Conservation (phyloP, 2,329 filamentous ascomycete species). For the Davidsoniella australis region DNA sequence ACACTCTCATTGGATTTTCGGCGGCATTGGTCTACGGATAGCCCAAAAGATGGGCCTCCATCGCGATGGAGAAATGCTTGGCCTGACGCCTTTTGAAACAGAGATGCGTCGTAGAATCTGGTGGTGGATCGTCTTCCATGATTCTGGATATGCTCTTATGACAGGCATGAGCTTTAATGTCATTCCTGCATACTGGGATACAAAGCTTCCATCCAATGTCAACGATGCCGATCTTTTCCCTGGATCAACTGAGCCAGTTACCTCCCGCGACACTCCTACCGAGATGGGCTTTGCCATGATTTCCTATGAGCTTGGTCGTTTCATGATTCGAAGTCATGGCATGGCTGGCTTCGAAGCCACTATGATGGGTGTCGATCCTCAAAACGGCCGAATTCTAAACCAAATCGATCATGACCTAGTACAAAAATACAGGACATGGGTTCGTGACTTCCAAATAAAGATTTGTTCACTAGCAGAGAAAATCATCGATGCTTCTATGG, state of each 20-base stretch:
- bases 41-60: conserved; percentile 53
- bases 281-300: conserved; percentile 43
- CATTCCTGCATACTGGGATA: conserved; percentile 37
- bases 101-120: conserved; percentile 52
- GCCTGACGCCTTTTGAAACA: conserved; percentile 43
- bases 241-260: conserved; percentile 31
- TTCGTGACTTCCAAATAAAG: conserved; percentile 26
- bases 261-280: conserved; percentile 37
- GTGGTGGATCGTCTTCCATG: conserved; percentile 46
- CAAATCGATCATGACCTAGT: conserved; percentile 19
- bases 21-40: conserved; percentile 43
- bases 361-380: conserved; percentile 27
- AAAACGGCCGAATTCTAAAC: conserved; percentile 15
- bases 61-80: conserved; percentile 39
- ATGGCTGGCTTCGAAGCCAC: conserved; percentile 32
- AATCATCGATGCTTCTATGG: conserved; percentile 34
- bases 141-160: conserved; percentile 38
- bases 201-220: conserved; percentile 37
- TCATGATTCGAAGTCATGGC: conserved; percentile 27
- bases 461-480: conserved; percentile 30
- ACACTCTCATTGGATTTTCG: conserved; percentile 43
- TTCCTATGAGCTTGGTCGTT: conserved; percentile 31
- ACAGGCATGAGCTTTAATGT: conserved; percentile 38
- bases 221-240: conserved; percentile 42
- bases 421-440: conserved; percentile 25